A percentile compares a stretch with the other conserved stretches of the same genome.
Conservation (phyloP, 495 filamentous ascomycete species). For the Annulohypoxylon nitens region DNA sequence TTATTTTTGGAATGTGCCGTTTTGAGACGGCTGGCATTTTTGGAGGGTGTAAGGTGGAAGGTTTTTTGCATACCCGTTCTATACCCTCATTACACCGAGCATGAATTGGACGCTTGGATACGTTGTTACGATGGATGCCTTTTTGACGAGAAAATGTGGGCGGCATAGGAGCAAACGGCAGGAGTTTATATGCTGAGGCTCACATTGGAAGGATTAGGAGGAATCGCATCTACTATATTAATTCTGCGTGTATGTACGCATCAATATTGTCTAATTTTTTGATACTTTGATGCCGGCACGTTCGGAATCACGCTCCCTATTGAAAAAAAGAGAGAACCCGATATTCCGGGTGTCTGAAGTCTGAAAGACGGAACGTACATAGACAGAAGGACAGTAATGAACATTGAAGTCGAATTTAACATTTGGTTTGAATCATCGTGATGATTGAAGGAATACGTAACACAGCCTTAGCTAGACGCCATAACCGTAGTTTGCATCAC, state of each 20-base stretch:
- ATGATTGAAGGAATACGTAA: slow-evolving; percentile 8
- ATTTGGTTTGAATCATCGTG: slow-evolving; percentile 3
- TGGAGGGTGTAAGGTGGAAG: slow-evolving; percentile 18
- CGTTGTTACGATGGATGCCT: slow-evolving; percentile 32
- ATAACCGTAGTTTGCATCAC: slow-evolving; percentile 7
- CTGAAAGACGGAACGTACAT: slow-evolving; percentile 29
- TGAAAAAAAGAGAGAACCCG: slow-evolving; percentile 13
- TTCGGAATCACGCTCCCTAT: slow-evolving; percentile 39
- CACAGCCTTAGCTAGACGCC: slow-evolving; percentile 10
- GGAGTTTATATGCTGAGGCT: slow-evolving; percentile 40
- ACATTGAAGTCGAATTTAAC: slow-evolving; percentile 17
- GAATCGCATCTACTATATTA: slow-evolving; percentile 26
- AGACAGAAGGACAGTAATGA: slow-evolving; percentile 33
- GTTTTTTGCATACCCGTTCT: slow-evolving; percentile 36
- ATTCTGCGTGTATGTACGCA: slow-evolving; percentile 41
- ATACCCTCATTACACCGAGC: slow-evolving; percentile 47
- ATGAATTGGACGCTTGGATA: slow-evolving; percentile 27
- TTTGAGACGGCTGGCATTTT: slow-evolving; percentile 34
- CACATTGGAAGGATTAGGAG: slow-evolving; percentile 17
- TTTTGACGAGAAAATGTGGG: slow-evolving; percentile 44
- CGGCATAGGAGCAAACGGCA: slow-evolving; percentile 28
- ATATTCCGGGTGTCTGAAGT: slow-evolving; percentile 27
- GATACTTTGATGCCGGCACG: slow-evolving; percentile 24
- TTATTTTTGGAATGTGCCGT: slow-evolving; percentile 11
- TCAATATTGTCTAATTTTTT: slow-evolving; percentile 37